Base-by-base conservation (phyloP, 1,139 yeast species). In the Hyphopichia burtonii region DNA sequence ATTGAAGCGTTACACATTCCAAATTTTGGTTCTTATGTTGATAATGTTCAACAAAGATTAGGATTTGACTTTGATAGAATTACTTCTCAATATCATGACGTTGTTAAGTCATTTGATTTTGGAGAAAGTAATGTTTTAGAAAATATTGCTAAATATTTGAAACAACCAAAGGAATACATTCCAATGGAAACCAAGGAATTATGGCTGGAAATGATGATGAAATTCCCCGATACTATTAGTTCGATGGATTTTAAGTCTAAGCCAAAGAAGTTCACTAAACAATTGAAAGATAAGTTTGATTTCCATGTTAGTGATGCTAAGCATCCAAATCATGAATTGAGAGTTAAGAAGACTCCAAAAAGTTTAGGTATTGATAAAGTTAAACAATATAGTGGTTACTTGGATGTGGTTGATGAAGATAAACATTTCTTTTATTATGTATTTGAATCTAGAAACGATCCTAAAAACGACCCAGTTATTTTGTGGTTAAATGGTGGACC, bases 301-400 rank as follows among this genome's bases (percentile, higher is more conserved):
- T 77, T 66, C 63, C 75, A 73, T 40, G 83, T 82, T 23, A 39
- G 58, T 38, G 71, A 66, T 52, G 61, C 58, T 17, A 71, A 71
- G 46, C 63, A 71, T 44, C 80, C 83, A 39, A 66, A 74, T 61
- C 83, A 83, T 60, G 65, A 74, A 48, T 74, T 84, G 65, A 76
- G 90, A 63, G 80, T 80, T 52, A 82, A 83, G 59, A 62, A 74
- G 20, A 68, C 74, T 19, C 86, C 88, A 12, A 73, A 72, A 46
- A 68, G 67, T 33, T 76, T 88, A 54, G 94, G 91, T 27, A 65
- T 90, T 47, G 97, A 90, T 65, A 69, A 72, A 34, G 90, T 84
- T 40, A 83, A 84, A 58, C 96, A 89, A 64, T 84, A 82, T 61
- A 79, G 94, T 36, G 97, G 97, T 43, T 90, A 90, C 64, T 76